Evolutionary conservation across 2,329 filamentous ascomycete species (phyloP), one percentile per base, ranked within the genome.

Genomic region (Calonectria pteridis): DNA sequence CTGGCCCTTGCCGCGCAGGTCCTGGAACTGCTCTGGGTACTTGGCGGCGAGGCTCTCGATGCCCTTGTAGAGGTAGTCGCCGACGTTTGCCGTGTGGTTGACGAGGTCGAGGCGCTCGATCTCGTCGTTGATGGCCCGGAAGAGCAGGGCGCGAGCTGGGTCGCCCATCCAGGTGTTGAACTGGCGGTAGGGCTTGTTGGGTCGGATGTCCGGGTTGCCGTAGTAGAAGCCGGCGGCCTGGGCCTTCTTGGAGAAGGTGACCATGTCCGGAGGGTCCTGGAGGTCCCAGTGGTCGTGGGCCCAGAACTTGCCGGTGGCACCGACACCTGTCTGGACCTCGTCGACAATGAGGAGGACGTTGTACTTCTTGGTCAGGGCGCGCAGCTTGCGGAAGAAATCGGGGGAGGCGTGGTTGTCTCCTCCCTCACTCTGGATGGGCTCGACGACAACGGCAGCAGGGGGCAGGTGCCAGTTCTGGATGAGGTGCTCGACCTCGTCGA

Each of bases 91-190:
- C 3, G 96, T 98, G 85, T 95, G 89, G 82, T 91, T 88, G 66
- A 98, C 94, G n/a, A 98, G 90, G 80, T 93, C 91, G 71, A 94
- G 88, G 65, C 91, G 88, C 85, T 95, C 88, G 71, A 98, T 93
- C 87, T 98, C 95, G 72, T 94, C 86, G 82, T 96, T 91, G 86
- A 98, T 98, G 81, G 92, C 93, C 76, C 94, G 92, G 93, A 97
- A 98, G 77, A 98, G 89, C 73, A 98, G 87, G 20, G 94, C 95
- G 73, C 95, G 93, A 18, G 94, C 93, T 20, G 95, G 95, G 86
- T 98, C 95, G 81, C 95, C 95, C 93, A 98, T 97, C 95, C 95
- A 98, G 63, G 95, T 98, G 89, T 98, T 98, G 90, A 98, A 98
- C 86, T 98, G 95, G 75, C 95, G 93, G 89, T 98, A 98, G 7